Evolutionary conservation across 2,329 filamentous ascomycete genomes (phyloP), one percentile per base, ranked within the genome.

Genomic region (Cladosporium sphaerospermum): DNA sequence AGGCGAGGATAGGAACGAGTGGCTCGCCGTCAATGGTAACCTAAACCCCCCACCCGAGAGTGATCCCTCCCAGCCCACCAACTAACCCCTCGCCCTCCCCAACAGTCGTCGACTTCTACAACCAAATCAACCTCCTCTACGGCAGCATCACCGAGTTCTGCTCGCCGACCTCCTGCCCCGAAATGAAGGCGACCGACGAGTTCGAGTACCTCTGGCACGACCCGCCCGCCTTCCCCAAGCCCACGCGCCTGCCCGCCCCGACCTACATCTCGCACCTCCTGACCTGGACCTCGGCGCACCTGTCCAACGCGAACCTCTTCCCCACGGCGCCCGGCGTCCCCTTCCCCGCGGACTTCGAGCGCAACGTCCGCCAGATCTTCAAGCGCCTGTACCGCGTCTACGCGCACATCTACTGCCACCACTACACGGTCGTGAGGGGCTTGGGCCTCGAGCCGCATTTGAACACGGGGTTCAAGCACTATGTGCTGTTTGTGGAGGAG

Each of bases 161-260:
- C 78, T 97, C 93, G 23, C 92, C 93, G 32, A 87, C 93, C 69
- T 90, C 90, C 59, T 99, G 93, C 71, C 93, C 93, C 0, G 93
- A 97, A 75, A 99, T 99, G 93, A 99, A 99, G 74, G 93, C 93
- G n/a, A 99, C 93, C 9, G 95, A 99, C 74, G 93, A 99, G 86
- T 99, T 97, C 72, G 93, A 99, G 72, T 99, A 99, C 72, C 85
- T 99, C 61, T 99, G 93, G 93, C 93, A 99, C 75, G 92, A 99
- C 72, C 88, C 80, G 57, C 90, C 95, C 65, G 86, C 89, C 68
- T 99, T 85, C 79, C 95, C 95, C 73, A 85, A 89, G 56, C 93
- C 93, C 16, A 99, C 95, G 57, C 97, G 97, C 77, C 96, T 99
- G 88, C 82, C 93, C 3, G 93, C 93, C 2, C 93, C 93, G 9